These are phyloP conservation scores for Fusarium sp. DNA, from an alignment of 2,329 filamentous ascomycete genomes.

Conservation along the genomic window DNA sequence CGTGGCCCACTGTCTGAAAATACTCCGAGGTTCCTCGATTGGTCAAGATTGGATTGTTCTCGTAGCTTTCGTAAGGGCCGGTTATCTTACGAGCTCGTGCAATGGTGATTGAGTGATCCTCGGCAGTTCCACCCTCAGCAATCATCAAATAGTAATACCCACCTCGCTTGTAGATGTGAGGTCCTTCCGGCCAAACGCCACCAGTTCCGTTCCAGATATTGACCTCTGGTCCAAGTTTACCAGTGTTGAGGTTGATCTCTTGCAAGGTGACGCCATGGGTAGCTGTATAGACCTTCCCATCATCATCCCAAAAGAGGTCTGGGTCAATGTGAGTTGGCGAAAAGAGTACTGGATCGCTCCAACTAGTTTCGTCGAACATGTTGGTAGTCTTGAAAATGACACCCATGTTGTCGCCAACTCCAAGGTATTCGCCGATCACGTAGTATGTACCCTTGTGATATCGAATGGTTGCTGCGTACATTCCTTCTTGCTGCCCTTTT, in stretches of 20 bases:
- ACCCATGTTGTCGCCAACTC: conserved; percentile 23
- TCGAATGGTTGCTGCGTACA: conserved; percentile 65
- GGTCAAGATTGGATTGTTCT: conserved; percentile 58
- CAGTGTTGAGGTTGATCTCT: conserved; percentile 37
- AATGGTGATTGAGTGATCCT: conserved; percentile 56
- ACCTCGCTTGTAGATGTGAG: conserved; percentile 63
- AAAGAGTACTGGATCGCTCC: conserved; percentile 50
- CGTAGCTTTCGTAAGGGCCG: conserved; percentile 57
- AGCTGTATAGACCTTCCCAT: conserved; percentile 68
- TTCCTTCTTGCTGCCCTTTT: conserved; percentile 55
- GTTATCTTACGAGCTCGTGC: conserved; percentile 53
- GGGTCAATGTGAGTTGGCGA: conserved; percentile 59
- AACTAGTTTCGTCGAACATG: conserved; percentile 41
- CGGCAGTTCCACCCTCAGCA: conserved; percentile 61
- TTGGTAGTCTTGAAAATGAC: conserved; percentile 38
- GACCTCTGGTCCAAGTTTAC: conserved; percentile 47
- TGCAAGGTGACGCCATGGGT: conserved; percentile 50
- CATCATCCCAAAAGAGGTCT: conserved; percentile 66
- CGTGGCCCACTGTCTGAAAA: conserved; percentile 54
- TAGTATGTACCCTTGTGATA: conserved; percentile 62
- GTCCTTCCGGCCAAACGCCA: conserved; percentile 63
- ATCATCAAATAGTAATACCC: conserved; percentile 62
- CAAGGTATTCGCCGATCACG: conserved; percentile 47
- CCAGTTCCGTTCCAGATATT: conserved; percentile 66
- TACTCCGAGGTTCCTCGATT: conserved; percentile 50